phyloP scores from a whole-genome alignment of 805 yeast species.

The Candida gorgasii region DNA sequence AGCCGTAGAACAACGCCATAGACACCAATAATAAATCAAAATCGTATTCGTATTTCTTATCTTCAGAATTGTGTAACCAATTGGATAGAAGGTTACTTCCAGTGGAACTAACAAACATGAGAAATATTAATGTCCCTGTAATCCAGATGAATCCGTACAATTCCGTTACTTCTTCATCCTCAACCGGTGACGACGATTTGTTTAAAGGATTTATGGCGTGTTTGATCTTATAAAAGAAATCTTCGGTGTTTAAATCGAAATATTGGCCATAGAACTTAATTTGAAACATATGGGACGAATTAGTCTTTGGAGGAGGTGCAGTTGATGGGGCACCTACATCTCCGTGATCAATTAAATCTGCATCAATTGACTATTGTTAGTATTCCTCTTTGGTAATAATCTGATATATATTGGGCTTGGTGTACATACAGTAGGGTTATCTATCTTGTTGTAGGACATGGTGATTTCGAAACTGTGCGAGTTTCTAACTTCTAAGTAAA shows the following conservation, averaged over 20 bases:
- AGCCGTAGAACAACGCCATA: slow-evolving; percentile 71
- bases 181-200: slow-evolving; percentile 11
- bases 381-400: background rate
- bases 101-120: slow-evolving; percentile 74
- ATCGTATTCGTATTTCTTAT: slow-evolving; percentile 53
- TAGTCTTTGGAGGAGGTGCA: slow-evolving; percentile 26
- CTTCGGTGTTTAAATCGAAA: slow-evolving; percentile 68
- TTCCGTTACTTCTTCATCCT: slow-evolving; percentile 50
- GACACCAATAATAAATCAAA: slow-evolving; percentile 68
- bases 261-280: slow-evolving; percentile 61
- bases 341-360: slow-evolving; percentile 14
- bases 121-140: slow-evolving; percentile 74
- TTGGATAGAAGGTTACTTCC: slow-evolving; percentile 65
- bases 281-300: slow-evolving; percentile 49
- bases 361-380: slow-evolving; percentile 12
- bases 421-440: slow-evolving; percentile 6
- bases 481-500: slow-evolving; percentile 4
- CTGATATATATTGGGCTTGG: too few species aligned
- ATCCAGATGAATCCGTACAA: slow-evolving; percentile 92
- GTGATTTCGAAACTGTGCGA: slow-evolving; percentile 4
- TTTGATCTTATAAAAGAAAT: slow-evolving; percentile 56
- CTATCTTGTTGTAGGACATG: slow-evolving; percentile 8
- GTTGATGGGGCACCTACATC: slow-evolving; percentile 13
- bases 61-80: slow-evolving; percentile 44
- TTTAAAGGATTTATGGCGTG: slow-evolving; percentile 58